phyloP scores from a whole-genome alignment of 352 stramenopile species.

The Phytophthora aleatoria region DNA sequence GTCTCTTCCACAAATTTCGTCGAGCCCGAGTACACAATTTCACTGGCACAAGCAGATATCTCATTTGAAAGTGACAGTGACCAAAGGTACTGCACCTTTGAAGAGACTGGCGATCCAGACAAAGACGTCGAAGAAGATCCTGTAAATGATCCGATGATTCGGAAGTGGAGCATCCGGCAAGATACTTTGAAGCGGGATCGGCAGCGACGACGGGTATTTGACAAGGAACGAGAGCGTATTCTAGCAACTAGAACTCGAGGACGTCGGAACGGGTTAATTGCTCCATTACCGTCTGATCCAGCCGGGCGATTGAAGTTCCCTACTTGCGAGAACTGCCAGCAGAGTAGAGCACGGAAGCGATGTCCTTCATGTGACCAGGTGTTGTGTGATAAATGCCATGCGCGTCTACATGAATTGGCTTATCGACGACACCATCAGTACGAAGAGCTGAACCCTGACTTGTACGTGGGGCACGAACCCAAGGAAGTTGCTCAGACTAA shows the following conservation, averaged over 20 bases:
- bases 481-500: slow-evolving; percentile 25
- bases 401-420: slow-evolving; percentile 57
- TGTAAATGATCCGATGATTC: slow-evolving; percentile 24
- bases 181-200: slow-evolving; percentile 38
- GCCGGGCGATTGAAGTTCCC: slow-evolving; percentile 47
- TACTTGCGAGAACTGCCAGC: slow-evolving; percentile 57
- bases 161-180: slow-evolving; percentile 47
- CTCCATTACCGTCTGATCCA: slow-evolving; percentile 43
- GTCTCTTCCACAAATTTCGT: not conserved
- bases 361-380: slow-evolving; percentile 63
- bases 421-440: slow-evolving; percentile 57
- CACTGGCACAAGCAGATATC: slow-evolving; percentile 17
- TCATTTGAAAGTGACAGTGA: slow-evolving; percentile 10
- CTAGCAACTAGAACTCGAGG: slow-evolving; percentile 39
- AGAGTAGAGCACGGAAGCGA: slow-evolving; percentile 45
- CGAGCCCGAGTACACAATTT: slow-evolving; percentile 24
- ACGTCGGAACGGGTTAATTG: slow-evolving; percentile 62
- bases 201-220: slow-evolving; percentile 33
- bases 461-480: slow-evolving; percentile 34
- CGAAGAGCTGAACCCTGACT: slow-evolving; percentile 40
- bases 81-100: not conserved
- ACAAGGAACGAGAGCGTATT: slow-evolving; percentile 50
- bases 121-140: slow-evolving; percentile 4
- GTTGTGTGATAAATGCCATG: slow-evolving; percentile 66
- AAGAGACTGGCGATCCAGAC: slow-evolving; percentile 3